These are phyloP conservation scores for Calocybe gangraenosa DNA, from an alignment of 768 basidiomycete genomes.

Conservation along the genomic window DNA sequence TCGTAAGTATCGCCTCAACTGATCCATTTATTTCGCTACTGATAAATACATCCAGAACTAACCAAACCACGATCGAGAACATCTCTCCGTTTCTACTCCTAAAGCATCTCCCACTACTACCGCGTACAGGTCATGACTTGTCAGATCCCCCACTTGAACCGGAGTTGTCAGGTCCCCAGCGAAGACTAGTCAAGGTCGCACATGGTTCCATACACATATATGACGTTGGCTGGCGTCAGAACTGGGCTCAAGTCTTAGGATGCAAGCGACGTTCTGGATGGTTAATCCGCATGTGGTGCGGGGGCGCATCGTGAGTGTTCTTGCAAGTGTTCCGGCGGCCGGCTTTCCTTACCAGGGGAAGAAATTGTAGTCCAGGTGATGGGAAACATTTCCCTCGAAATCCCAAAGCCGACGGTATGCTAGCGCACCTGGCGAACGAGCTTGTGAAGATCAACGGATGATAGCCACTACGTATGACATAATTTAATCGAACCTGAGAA, in stretches of 20 bases:
- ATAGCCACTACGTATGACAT: too few relatives aligned
- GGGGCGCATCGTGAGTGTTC: slow-evolving; percentile 58
- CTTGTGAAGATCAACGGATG: slow-evolving; percentile 52
- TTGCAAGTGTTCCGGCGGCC: background rate
- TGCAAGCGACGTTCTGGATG: slow-evolving; percentile 50
- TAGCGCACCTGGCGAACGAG: slow-evolving; percentile 60
- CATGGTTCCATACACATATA: slow-evolving; percentile 61
- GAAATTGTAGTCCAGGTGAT: slow-evolving; percentile 57
- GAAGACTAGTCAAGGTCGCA: slow-evolving; percentile 59
- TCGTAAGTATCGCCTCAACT: slow-evolving; percentile 41
- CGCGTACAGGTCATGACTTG: slow-evolving; percentile 41
- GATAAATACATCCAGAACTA: slow-evolving; percentile 50
- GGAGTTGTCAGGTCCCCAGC: slow-evolving; percentile 62
- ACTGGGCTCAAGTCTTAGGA: slow-evolving; percentile 68
- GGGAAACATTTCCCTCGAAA: slow-evolving; percentile 68
- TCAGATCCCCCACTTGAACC: slow-evolving; percentile 72
- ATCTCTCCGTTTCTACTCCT: slow-evolving; percentile 73
- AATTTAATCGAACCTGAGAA: too few relatives aligned
- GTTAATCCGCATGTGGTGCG: slow-evolving; percentile 50
- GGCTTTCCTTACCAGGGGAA: background rate
- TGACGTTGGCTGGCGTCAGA: slow-evolving; percentile 69
- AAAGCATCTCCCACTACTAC: slow-evolving; percentile 63
- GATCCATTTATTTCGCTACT: background rate
- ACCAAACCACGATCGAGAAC: slow-evolving; percentile 82
- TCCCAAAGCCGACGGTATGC: slow-evolving; percentile 59